These are phyloP conservation scores for Sarocladium strictum DNA, from an alignment of 2,329 filamentous ascomycete genomes.

Conservation along the genomic window DNA sequence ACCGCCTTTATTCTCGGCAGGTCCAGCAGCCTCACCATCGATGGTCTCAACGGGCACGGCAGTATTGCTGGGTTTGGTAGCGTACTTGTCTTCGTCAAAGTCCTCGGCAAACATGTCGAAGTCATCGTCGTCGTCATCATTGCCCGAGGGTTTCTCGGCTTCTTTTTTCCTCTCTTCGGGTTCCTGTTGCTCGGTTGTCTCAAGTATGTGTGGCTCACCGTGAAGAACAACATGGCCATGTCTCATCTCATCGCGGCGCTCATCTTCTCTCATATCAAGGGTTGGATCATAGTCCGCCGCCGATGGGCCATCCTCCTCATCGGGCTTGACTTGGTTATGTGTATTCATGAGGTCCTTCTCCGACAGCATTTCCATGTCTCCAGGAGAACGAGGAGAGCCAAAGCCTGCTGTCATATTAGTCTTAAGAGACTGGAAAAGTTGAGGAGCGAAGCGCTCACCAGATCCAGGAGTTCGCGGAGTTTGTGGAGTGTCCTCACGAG, in stretches of 20 bases:
- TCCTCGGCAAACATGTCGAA: conserved; percentile 90
- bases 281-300: conserved; percentile 90
- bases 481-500: conserved; percentile 23
- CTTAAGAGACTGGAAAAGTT: neutral
- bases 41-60: conserved; percentile 32
- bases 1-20: conserved; percentile 62
- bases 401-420: conserved; percentile 25
- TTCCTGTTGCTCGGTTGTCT: conserved; percentile 19
- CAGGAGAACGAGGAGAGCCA: conserved; percentile 37
- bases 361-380: conserved; percentile 56
- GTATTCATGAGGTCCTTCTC: conserved; percentile 63
- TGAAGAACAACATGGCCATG: conserved; percentile 49
- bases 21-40: conserved; percentile 42
- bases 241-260: conserved; percentile 61
- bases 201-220: conserved; percentile 31
- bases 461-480: conserved; percentile 43
- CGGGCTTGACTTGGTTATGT: conserved; percentile 36
- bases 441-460: conserved; percentile 28
- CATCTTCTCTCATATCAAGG: conserved; percentile 81
- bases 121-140: conserved; percentile 65
- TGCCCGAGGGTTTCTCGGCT: conserved; percentile 27
- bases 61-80: conserved; percentile 37
- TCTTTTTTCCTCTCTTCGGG: conserved; percentile 23
- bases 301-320: conserved; percentile 68
- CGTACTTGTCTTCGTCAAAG: conserved; percentile 61